phyloP scores from a whole-genome alignment of 257 asterid genomes.

The Fraxinus cuspidata region DNA sequence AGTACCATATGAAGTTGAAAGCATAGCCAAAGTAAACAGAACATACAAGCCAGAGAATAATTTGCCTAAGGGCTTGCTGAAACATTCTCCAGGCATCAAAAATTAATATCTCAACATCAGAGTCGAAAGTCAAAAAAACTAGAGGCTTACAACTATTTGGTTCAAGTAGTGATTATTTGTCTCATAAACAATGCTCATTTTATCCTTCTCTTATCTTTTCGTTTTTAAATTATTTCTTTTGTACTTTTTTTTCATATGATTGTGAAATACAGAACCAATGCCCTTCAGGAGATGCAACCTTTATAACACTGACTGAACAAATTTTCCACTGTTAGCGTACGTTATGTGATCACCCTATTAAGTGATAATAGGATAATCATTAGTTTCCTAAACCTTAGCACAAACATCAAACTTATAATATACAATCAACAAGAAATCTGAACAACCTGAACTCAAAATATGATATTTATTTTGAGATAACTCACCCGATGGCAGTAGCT shows the following conservation, averaged over 20 bases:
- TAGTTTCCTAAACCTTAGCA: conserved; percentile 1
- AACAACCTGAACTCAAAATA: conserved; percentile 5
- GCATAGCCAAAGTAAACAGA: neutral
- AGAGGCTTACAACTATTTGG: neutral
- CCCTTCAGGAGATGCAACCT: neutral
- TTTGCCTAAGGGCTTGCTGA: neutral
- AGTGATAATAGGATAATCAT: neutral
- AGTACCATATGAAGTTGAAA: neutral
- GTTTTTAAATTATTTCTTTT: neutral
- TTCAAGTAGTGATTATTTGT: neutral
- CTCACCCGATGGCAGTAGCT: conserved; percentile 98
- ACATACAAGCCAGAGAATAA: neutral
- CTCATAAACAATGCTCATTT: neutral
- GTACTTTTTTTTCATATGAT: neutral
- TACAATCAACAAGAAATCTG: neutral
- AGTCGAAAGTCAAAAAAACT: no score
- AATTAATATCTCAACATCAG: neutral
- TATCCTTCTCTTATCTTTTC: neutral
- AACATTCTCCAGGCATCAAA: neutral
- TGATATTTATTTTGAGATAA: conserved; percentile 21
- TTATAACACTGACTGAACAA: neutral
- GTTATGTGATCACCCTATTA: neutral
- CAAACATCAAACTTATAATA: neutral
- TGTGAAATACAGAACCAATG: neutral
- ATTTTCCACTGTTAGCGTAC: conserved; percentile 7